Evolutionary conservation across 2,329 filamentous ascomycete species (phyloP).

Genomic region (Arthrinium phaeospermum): DNA sequence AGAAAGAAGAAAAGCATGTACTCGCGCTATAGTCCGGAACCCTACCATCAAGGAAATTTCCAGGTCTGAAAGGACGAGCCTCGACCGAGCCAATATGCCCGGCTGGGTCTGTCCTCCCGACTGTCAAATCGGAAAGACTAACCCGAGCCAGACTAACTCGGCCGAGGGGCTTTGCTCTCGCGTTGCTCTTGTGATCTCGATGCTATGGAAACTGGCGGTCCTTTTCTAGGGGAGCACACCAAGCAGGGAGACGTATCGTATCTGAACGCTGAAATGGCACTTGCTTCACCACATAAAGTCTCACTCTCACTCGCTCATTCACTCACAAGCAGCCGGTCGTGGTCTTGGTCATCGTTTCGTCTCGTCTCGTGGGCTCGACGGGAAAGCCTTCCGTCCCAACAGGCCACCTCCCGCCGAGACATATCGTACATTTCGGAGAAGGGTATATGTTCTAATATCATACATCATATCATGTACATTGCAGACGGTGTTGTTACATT

Average conservation of each 20-base stretch:
- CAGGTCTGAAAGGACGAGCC: slow-evolving; percentile 69
- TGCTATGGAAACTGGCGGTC: slow-evolving; percentile 50
- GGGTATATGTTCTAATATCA: slow-evolving; percentile 44
- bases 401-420: slow-evolving; percentile 22
- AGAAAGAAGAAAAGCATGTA: slow-evolving; percentile 48
- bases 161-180: slow-evolving; percentile 53
- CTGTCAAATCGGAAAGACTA: slow-evolving; percentile 27
- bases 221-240: slow-evolving; percentile 32
- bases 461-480: slow-evolving; percentile 38
- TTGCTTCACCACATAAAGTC: neutral
- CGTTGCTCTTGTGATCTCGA: slow-evolving; percentile 64
- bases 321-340: neutral
- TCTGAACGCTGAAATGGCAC: slow-evolving; percentile 55
- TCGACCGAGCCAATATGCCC: slow-evolving; percentile 21
- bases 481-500: neutral
- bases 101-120: slow-evolving; percentile 28
- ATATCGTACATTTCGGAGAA: slow-evolving; percentile 36
- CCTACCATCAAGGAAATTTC: slow-evolving; percentile 57
- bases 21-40: slow-evolving; percentile 68
- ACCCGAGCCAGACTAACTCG: slow-evolving; percentile 31
- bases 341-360: neutral
- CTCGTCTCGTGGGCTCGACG: slow-evolving; percentile 1
- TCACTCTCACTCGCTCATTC: neutral
- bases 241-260: slow-evolving; percentile 68
- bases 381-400: slow-evolving; percentile 26